Percentiles rank a stretch among this genome's conserved stretches.
phyloP scores from a whole-genome alignment of 768 basidiomycete genomes.

The Pulveroboletus sp. region DNA sequence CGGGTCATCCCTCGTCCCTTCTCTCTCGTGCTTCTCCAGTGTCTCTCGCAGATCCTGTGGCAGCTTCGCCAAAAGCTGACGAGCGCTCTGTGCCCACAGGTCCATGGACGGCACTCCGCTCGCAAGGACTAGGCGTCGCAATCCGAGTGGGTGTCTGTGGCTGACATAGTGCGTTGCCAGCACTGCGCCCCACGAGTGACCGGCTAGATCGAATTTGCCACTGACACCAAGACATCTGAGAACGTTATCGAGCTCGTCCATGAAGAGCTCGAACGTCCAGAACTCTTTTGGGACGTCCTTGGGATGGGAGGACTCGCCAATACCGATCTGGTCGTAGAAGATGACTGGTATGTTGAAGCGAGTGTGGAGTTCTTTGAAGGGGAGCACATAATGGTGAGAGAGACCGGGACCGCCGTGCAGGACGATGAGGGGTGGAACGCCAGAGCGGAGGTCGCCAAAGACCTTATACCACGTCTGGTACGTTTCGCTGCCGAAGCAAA shows the following conservation, averaged over 20 bases:
- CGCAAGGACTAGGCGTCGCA: constrained; percentile 34
- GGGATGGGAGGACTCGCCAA: constrained; percentile 41
- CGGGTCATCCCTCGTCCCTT: constrained; percentile 28
- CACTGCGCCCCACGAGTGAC: constrained; percentile 59
- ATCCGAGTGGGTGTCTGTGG: constrained; percentile 33
- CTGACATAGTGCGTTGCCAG: constrained; percentile 40
- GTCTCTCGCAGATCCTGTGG: constrained; percentile 24
- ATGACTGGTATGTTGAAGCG: constrained; percentile 36
- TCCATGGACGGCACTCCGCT: constrained; percentile 31
- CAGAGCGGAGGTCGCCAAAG: constrained; percentile 36
- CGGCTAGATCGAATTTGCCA: constrained; percentile 41
- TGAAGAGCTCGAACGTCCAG: constrained; percentile 47
- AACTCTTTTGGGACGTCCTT: constrained; percentile 25
- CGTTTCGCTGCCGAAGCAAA: constrained; percentile 14
- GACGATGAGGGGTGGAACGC: constrained; percentile 33
- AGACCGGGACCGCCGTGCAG: constrained; percentile 45
- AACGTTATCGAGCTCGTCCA: constrained; percentile 50
- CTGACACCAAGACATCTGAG: constrained; percentile 38
- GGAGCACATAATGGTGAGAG: constrained; percentile 38
- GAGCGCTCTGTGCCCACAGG: constrained; percentile 25
- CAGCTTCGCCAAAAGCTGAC: constrained; percentile 22
- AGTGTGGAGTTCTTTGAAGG: constrained; percentile 32
- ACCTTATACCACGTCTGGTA: constrained; percentile 44
- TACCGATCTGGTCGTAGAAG: constrained; percentile 51
- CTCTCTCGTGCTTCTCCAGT: constrained; percentile 30